Evolutionary conservation across 2,329 filamentous ascomycete species (phyloP).

Genomic region (Whalleya microplaca): DNA sequence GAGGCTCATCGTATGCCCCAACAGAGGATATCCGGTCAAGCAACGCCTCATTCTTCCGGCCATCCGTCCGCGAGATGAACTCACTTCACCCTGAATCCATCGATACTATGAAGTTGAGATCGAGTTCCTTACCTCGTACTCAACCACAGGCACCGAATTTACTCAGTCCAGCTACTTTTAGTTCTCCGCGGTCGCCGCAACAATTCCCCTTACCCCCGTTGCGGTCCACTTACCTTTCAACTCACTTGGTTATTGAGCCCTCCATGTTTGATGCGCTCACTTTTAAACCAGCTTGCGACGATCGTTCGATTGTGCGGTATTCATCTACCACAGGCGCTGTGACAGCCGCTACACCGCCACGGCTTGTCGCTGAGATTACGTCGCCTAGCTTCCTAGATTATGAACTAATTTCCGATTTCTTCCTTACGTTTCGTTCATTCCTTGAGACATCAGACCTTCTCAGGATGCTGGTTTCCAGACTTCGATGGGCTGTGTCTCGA

Average conservation of each 20-base stretch:
- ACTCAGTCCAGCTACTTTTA: slow-evolving; percentile 35
- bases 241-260: slow-evolving; percentile 63
- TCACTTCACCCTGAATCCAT: slow-evolving; percentile 35
- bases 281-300: slow-evolving; percentile 77
- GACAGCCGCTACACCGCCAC: slow-evolving; percentile 84
- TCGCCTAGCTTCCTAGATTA: slow-evolving; percentile 96
- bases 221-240: slow-evolving; percentile 53
- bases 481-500: slow-evolving; percentile 83
- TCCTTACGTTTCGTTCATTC: slow-evolving; percentile 91
- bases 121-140: slow-evolving; percentile 43
- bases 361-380: slow-evolving; percentile 93
- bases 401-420: slow-evolving; percentile 95
- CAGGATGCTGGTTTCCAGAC: slow-evolving; percentile 79
- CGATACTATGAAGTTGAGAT: slow-evolving; percentile 42
- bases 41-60: slow-evolving; percentile 52
- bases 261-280: slow-evolving; percentile 83
- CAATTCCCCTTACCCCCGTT: slow-evolving; percentile 44
- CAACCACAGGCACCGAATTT: slow-evolving; percentile 34
- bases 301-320: slow-evolving; percentile 82
- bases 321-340: slow-evolving; percentile 72
- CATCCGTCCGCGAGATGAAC: slow-evolving; percentile 40
- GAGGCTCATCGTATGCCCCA: slow-evolving; percentile 79
- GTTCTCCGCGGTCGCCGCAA: slow-evolving; percentile 45
- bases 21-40: slow-evolving; percentile 73
- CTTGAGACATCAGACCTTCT: slow-evolving; percentile 77